phyloP scores from a whole-genome alignment of 805 yeast species.

The Wickerhamomyces ciferrii region DNA sequence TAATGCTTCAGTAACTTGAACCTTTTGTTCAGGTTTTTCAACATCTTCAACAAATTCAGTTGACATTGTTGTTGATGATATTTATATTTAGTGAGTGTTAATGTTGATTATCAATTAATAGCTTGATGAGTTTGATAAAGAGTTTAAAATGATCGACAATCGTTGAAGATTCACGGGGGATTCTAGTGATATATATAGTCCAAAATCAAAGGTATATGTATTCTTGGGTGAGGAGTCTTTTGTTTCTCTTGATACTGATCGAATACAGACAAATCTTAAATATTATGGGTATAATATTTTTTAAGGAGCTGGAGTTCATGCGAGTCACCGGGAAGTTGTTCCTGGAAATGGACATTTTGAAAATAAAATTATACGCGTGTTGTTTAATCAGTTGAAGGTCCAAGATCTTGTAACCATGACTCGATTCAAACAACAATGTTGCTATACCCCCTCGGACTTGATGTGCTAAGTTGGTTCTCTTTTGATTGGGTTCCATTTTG shows the following conservation, averaged over 20 bases:
- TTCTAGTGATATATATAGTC: neutral
- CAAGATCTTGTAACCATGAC: no score
- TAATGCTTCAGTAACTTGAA: constrained; percentile 2
- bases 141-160: neutral
- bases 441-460: no score
- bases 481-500: no score
- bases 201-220: no score
- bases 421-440: no score
- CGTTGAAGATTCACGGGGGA: neutral
- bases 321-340: neutral
- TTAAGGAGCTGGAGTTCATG: neutral
- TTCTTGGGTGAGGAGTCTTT: neutral
- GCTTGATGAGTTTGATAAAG: no score
- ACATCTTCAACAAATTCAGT: constrained; percentile 14
- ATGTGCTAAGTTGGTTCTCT: no score
- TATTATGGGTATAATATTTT: no score
- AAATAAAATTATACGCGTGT: neutral
- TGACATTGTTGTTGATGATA: neutral
- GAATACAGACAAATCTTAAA: no score
- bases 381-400: no score
- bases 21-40: constrained; percentile 5
- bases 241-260: no score
- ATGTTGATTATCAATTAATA: neutral
- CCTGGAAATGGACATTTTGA: neutral
- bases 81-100: no score